A percentile compares a stretch with the other conserved stretches of the same genome.
phyloP scores from a whole-genome alignment of 257 asterid genomes.

The Cruciata laevipes region DNA sequence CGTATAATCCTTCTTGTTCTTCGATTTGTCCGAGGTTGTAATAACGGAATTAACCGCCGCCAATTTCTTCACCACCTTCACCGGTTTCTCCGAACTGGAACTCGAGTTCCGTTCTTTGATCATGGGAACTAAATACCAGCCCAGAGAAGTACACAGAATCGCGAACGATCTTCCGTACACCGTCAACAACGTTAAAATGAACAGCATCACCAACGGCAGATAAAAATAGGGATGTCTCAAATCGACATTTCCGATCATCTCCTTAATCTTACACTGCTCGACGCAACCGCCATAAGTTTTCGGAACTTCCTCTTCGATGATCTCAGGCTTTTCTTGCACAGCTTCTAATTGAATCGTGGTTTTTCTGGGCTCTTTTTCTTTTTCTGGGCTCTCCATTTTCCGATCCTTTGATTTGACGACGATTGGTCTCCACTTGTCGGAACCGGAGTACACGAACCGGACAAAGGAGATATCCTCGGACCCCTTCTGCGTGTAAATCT shows the following conservation, averaged over 20 bases:
- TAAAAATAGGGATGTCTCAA: slow-evolving; percentile 23
- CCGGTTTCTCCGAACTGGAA: neutral
- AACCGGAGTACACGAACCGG: slow-evolving; percentile 30
- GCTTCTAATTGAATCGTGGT: neutral
- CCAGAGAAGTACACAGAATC: slow-evolving; percentile 42
- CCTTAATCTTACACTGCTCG: slow-evolving; percentile 3
- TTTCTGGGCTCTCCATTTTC: slow-evolving; percentile 1
- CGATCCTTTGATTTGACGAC: slow-evolving; percentile 30
- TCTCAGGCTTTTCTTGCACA: neutral
- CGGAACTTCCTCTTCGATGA: neutral
- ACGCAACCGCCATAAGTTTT: neutral
- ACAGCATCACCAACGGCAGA: slow-evolving; percentile 21
- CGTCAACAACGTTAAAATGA: slow-evolving; percentile 37
- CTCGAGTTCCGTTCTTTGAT: slow-evolving; percentile 6
- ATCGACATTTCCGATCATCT: neutral
- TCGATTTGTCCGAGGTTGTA: neutral
- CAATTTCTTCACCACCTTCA: neutral
- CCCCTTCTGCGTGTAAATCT: slow-evolving; percentile 38
- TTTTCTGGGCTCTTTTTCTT: neutral
- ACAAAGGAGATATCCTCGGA: slow-evolving; percentile 38
- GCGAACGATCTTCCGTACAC: slow-evolving; percentile 46
- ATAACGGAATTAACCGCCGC: neutral
- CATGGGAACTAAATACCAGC: slow-evolving; percentile 45
- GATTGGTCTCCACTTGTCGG: slow-evolving; percentile 31
- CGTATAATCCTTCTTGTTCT: slow-evolving; percentile 23